Percentiles rank a stretch among this genome's conserved stretches.
phyloP scores from a whole-genome alignment of 352 stramenopile genomes.

The Sclerospora graminicola region DNA sequence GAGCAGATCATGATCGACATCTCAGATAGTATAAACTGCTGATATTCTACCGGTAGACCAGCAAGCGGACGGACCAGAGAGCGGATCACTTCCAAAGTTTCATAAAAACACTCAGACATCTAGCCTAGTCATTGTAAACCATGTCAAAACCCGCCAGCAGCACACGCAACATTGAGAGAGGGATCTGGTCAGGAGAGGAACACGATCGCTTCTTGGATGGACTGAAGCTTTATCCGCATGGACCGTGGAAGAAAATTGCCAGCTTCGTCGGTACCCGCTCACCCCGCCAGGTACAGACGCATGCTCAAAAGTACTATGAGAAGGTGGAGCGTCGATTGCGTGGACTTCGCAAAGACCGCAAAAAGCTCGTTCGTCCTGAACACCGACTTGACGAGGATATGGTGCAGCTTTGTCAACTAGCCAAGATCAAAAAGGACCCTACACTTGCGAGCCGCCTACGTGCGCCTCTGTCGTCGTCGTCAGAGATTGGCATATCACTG shows the following conservation, averaged over 20 bases:
- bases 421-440: conserved; percentile 17
- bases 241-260: conserved; percentile 35
- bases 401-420: conserved; percentile 20
- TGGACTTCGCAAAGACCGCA: conserved; percentile 48
- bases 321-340: conserved; percentile 58
- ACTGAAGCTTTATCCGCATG: conserved; percentile 33
- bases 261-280: conserved; percentile 34
- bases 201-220: conserved; percentile 45
- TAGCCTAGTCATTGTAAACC: no score
- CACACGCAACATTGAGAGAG: neutral
- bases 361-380: conserved; percentile 34
- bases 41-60: no score
- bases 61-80: no score
- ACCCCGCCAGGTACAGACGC: conserved; percentile 55
- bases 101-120: no score
- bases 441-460: conserved; percentile 12
- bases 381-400: conserved; percentile 50
- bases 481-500: conserved; percentile 13
- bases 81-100: no score
- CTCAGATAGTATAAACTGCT: no score
- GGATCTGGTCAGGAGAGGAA: conserved; percentile 48
- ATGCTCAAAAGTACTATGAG: conserved; percentile 60
- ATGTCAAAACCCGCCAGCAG: no score
- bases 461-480: conserved; percentile 17
- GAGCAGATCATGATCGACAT: no score